Percentiles rank a stretch among this genome's conserved stretches.
These are phyloP conservation scores for Paulownia fortunei DNA, from an alignment of 257 asterid genomes.

Conservation along the genomic window DNA sequence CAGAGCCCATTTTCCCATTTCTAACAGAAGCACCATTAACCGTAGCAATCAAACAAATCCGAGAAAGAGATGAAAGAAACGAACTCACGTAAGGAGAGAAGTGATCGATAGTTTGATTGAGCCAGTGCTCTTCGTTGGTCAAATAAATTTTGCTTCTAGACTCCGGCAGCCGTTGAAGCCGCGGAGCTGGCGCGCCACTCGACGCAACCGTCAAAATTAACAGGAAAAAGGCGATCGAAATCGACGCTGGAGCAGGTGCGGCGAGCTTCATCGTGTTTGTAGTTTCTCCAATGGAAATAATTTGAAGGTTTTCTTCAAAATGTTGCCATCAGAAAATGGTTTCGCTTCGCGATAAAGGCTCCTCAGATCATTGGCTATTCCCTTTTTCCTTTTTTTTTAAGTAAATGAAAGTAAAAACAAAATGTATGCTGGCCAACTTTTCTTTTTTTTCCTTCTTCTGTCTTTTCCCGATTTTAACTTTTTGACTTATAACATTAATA, in stretches of 20 bases:
- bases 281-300: background rate
- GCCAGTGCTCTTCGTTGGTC: constrained; percentile 70
- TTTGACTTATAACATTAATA: background rate
- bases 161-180: constrained; percentile 44
- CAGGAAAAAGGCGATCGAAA: constrained; percentile 9
- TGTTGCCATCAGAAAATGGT: background rate
- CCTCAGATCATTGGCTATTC: background rate
- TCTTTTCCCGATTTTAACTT: background rate
- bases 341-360: background rate
- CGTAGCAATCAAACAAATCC: constrained; percentile 2
- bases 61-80: background rate
- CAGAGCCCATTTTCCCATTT: background rate
- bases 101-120: constrained; percentile 87
- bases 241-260: constrained; percentile 15
- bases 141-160: constrained; percentile 48
- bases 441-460: background rate
- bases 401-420: no score
- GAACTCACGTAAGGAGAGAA: constrained; percentile 84
- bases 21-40: background rate
- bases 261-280: constrained; percentile 37
- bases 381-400: no score
- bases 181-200: constrained; percentile 40
- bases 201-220: constrained; percentile 31
- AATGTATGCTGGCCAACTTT: no score
- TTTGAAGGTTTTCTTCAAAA: background rate